Conservation (phyloP, 2,329 filamentous ascomycete species). For the Cercospora zeae-maydis region DNA sequence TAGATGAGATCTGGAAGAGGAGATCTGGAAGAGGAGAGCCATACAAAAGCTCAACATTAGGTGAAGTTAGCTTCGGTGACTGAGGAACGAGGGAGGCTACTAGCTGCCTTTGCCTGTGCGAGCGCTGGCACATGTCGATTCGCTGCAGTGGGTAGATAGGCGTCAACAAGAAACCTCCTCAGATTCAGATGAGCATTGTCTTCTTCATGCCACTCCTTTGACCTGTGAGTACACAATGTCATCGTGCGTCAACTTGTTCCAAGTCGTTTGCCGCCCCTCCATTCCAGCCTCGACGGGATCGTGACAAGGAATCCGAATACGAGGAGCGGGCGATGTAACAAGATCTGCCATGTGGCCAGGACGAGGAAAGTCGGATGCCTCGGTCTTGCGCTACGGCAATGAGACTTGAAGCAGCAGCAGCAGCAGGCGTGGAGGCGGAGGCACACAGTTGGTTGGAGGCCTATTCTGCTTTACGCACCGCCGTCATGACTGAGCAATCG, state of each 20-base stretch:
- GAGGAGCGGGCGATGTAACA: not conserved
- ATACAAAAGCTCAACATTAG: no score
- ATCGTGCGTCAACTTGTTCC: not conserved
- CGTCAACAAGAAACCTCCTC: not conserved
- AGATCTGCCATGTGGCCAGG: not conserved
- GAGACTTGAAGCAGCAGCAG: not conserved
- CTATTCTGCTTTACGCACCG: no score
- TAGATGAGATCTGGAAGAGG: no score
- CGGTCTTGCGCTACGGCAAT: not conserved
- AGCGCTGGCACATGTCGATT: not conserved
- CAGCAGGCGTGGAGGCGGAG: not conserved
- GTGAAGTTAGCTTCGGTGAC: no score
- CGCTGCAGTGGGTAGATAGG: not conserved
- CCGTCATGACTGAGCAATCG: not conserved
- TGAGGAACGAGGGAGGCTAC: no score
- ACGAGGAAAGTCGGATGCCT: not conserved
- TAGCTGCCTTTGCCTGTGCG: not conserved
- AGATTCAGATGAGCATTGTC: not conserved
- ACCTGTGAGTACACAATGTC: not conserved
- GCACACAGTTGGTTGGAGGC: not conserved
- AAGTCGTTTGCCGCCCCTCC: not conserved
- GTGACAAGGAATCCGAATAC: not conserved
- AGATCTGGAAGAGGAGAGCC: no score
- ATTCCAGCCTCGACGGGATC: not conserved
- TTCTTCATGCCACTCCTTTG: no score